Evolutionary conservation across 352 stramenopile genomes (phyloP), one percentile per base, ranked within the genome.

Genomic region (Saprolegnia diclina): DNA sequence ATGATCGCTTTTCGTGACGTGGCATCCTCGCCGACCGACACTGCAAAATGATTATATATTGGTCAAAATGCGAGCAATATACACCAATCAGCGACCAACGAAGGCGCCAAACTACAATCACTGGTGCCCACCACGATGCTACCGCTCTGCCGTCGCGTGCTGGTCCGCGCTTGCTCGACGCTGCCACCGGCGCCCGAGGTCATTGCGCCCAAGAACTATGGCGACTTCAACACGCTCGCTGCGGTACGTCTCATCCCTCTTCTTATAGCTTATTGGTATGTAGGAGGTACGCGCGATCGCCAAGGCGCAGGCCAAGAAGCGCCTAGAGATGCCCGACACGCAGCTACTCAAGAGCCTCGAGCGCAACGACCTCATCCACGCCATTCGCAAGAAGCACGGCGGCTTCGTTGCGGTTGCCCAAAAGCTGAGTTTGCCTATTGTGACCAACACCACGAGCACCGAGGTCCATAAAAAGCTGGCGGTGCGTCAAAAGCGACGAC

Each of bases 381-480:
- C 85, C 9, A 91, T 94, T 67, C 85, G 82, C 45, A 94, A 94
- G 69, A 91, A 91, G 56, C 85, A 94, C 69, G 85, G 85, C 26
- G 83, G 85, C 6, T 79, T 94, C 37, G 80, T 88, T 32, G 48
- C 67, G 26, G 79, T 94, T 19, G 81, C 83, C 7, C 40, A 71
- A 35, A 88, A 87, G 65, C 71, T 94, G 56, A 83, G 83, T 0
- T 65, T 79, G 9, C 46, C 11, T 14, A 81, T 81, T 14, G 72
- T 79, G 0, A 66, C 57, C 6, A 48, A 48, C 18, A 22, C 71
- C 18, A 64, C 82, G 7, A 65, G 78, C 37, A 29, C 85, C 18
- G 79, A 85, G n/a, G 75, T 87, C 66, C 81, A 91, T 57, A 91
- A 90, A 70, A 87, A 88, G 72, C 70, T 90, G 55, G 78, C 64